Evolutionary conservation across 140 eudicot species (phyloP).

Genomic region (Anethum foeniculum): DNA sequence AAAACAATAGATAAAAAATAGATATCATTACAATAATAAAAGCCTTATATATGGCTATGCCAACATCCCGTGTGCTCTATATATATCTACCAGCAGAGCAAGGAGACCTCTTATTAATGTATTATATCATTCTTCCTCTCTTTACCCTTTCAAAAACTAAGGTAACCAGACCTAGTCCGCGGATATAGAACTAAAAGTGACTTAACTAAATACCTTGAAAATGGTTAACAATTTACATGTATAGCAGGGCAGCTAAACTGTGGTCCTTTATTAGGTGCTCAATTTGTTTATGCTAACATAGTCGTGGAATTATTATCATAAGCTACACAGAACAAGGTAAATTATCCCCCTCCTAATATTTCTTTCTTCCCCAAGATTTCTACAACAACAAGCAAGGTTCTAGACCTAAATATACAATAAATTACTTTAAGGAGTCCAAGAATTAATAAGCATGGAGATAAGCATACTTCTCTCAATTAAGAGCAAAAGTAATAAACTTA

Average conservation of each 20-base stretch:
- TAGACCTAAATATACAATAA: neutral
- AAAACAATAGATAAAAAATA: neutral
- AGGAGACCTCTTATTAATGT: neutral
- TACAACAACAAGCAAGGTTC: neutral
- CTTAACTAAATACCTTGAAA: neutral
- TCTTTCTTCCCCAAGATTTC: neutral
- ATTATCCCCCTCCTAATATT: neutral
- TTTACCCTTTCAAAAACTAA: neutral
- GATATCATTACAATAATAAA: neutral
- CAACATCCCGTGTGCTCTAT: neutral
- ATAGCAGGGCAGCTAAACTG: neutral
- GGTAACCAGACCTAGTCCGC: neutral
- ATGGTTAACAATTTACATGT: neutral
- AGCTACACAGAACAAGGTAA: neutral
- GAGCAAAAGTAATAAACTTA: conserved; percentile 28
- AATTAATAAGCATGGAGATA: neutral
- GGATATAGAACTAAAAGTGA: neutral
- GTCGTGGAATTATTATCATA: neutral
- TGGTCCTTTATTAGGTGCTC: neutral
- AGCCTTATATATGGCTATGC: neutral
- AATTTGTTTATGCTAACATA: neutral
- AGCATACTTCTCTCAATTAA: neutral
- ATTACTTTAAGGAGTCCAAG: neutral
- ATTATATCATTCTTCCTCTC: neutral
- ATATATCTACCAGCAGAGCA: neutral